Base-by-base conservation (phyloP, 768 basidiomycete genomes). In the Boletus rubropictus region DNA sequence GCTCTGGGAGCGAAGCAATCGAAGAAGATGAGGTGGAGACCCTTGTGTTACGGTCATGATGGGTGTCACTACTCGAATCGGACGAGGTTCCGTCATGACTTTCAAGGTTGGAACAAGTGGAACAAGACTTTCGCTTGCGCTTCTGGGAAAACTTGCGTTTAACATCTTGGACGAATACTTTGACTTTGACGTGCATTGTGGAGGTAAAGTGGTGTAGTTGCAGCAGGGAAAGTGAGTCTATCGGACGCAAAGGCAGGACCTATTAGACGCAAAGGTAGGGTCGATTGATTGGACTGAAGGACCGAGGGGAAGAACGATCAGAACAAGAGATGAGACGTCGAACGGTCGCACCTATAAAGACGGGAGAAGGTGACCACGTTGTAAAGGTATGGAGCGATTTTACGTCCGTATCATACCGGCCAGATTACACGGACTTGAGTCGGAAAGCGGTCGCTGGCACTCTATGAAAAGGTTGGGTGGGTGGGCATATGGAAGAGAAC, bases 171-270 rank as follows among this genome's bases (percentile, higher is more conserved):
- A 66, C 58, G 20, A 66, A 55, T 0, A 56, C 62, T 21, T 57
- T 62, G 35, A 66, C 54, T 40, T 61, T 63, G 56, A 65, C 61
- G 22, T 67, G 64, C 66, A 68, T 66, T 21, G 24, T 3, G 18
- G 6, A 27, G 8, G 12, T 15, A 18, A 20, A 3, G 33, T 12
- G 38, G 36, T 15, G 33, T 11, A 28, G 17, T 10, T 2, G 3
- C 27, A 29, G 32, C 27, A 58, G 46, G 7, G 49, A 49, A 42
- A 3, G 46, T 46, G 44, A 24, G 24, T 39, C 46, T n/a, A 24
- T 17, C 32, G 20, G 41, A n/a, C 9, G 33, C 8, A 9, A 27
- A 7, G 33, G 18, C 9, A 25, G 31, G 15, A 7, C 8, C 49
- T 20, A 20, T 15, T 32, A 25, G 42, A 29, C 9, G 29, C n/a